phyloP scores from a whole-genome alignment of 768 basidiomycete species.

The Collybiopsis luxurians region DNA sequence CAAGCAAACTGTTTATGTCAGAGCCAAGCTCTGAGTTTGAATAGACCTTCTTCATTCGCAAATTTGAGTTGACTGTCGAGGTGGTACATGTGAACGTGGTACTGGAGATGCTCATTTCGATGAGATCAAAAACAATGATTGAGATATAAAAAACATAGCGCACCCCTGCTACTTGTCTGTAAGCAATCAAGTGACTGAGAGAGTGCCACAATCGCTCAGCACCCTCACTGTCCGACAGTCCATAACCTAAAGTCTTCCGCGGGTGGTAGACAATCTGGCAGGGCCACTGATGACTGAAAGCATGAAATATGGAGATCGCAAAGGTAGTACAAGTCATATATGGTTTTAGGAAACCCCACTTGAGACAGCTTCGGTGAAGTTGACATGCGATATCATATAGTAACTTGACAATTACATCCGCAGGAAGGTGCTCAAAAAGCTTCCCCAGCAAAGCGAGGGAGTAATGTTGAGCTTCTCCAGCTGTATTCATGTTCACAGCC shows the following conservation, averaged over 20 bases:
- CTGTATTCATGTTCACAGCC: conserved; percentile 33
- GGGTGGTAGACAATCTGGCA: conserved; percentile 35
- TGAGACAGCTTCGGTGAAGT: conserved; percentile 23
- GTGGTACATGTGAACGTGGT: neutral
- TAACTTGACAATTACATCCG: conserved; percentile 17
- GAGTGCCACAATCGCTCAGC: no score
- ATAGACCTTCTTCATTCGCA: no score
- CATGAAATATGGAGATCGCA: no score
- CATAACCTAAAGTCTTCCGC: conserved; percentile 20
- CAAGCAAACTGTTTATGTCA: no score
- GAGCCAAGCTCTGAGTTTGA: no score
- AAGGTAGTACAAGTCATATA: no score
- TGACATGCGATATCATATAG: conserved; percentile 37
- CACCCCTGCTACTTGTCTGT: conserved; percentile 17
- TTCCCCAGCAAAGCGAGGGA: conserved; percentile 25
- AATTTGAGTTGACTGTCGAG: neutral
- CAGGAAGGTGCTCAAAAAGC: conserved; percentile 31
- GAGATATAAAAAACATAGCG: neutral
- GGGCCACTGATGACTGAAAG: no score
- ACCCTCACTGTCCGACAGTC: conserved; percentile 25
- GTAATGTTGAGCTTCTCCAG: conserved; percentile 33
- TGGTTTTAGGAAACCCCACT: conserved; percentile 27
- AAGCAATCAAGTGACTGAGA: conserved; percentile 17
- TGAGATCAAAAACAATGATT: no score
- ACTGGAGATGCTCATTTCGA: neutral